Evolutionary conservation across 1,284 basidiomycete species (phyloP).

Genomic region (Ceratobasidium sp.): DNA sequence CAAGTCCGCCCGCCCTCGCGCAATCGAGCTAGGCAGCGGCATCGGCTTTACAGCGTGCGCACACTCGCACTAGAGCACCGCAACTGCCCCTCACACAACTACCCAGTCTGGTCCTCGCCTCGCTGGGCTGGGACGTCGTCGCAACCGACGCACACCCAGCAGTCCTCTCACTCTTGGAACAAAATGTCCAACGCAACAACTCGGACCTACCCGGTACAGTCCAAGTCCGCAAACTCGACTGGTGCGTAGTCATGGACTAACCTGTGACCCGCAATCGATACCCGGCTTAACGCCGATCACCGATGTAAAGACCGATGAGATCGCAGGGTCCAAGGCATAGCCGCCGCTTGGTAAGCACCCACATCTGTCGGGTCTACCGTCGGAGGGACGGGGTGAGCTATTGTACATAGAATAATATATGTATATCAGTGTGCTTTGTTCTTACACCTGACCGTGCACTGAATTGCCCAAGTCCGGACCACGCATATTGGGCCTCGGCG

Average conservation of each 20-base stretch:
- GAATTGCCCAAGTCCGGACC: too few species aligned
- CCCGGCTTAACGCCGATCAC: too few species aligned
- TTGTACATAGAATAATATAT: too few species aligned
- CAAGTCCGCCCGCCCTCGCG: constrained; percentile 55
- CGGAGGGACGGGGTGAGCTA: too few species aligned
- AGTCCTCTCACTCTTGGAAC: constrained; percentile 72
- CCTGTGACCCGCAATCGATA: too few species aligned
- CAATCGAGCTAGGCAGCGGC: constrained; percentile 86
- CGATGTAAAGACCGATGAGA: too few species aligned
- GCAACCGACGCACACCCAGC: constrained; percentile 84
- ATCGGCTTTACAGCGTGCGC: constrained; percentile 83
- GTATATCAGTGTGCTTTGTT: too few species aligned
- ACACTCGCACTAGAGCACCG: neutral
- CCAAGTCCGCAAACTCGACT: constrained; percentile 74
- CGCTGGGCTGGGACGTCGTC: constrained; percentile 80
- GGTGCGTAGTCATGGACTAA: constrained; percentile 60
- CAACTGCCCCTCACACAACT: constrained; percentile 28
- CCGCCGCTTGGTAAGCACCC: too few species aligned
- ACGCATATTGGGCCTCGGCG: too few species aligned
- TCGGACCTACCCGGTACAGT: constrained; percentile 59
- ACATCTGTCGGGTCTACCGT: too few species aligned
- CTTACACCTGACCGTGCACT: too few species aligned
- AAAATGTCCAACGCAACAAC: constrained; percentile 73
- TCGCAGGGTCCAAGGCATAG: too few species aligned
- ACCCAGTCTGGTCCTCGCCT: constrained; percentile 73